Evolutionary conservation across 2,329 filamentous ascomycete genomes (phyloP).

Genomic region (Colletotrichum liaoningense): DNA sequence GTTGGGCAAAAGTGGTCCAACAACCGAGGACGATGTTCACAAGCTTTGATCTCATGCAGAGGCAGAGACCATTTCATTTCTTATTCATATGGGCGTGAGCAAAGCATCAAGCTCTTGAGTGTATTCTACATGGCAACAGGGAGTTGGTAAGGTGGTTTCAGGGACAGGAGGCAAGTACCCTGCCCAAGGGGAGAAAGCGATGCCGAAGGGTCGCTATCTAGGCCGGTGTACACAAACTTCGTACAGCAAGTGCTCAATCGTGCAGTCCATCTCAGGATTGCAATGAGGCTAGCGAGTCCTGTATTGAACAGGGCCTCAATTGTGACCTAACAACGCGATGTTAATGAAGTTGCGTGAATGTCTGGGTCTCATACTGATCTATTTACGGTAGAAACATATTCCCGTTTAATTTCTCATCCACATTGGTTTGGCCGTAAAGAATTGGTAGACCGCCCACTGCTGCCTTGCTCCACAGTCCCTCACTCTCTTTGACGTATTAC

Average conservation of each 20-base stretch:
- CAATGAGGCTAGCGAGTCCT: not conserved
- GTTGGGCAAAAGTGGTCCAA: not conserved
- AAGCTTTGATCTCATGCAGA: no score
- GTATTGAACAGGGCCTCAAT: not conserved
- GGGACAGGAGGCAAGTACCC: not conserved
- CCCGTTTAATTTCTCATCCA: not conserved
- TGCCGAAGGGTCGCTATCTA: not conserved
- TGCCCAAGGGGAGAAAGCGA: not conserved
- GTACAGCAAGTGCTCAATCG: constrained; percentile 13
- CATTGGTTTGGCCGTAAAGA: constrained; percentile 6
- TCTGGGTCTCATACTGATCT: not conserved
- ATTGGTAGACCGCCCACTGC: not conserved
- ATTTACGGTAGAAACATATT: constrained; percentile 12
- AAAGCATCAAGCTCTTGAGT: not conserved
- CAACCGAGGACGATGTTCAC: not conserved
- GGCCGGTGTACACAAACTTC: constrained; percentile 10
- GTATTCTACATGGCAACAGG: constrained; percentile 31
- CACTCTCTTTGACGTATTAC: not conserved
- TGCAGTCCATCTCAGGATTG: not conserved
- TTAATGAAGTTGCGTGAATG: not conserved
- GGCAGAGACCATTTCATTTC: not conserved
- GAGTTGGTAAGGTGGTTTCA: constrained; percentile 24
- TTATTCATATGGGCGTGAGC: not conserved
- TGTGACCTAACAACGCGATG: not conserved
- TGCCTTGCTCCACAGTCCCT: not conserved